phyloP scores from a whole-genome alignment of 805 yeast species.

The Candida xiaguanensis region DNA sequence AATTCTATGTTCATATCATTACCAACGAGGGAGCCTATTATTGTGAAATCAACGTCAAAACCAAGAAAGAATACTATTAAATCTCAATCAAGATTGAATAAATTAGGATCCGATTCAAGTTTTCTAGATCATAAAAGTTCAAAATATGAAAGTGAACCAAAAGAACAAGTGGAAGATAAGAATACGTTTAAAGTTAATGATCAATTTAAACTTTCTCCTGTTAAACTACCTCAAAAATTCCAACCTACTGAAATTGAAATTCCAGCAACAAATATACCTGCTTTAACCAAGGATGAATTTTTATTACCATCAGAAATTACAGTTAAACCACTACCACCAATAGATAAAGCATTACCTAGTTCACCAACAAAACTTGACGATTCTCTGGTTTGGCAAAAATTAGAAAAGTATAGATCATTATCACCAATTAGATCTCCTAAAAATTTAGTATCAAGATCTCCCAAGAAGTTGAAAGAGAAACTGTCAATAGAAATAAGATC shows the following conservation, averaged over 20 bases:
- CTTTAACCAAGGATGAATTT: neutral
- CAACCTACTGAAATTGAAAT: neutral
- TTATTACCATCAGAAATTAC: neutral
- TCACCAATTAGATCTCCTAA: conserved; percentile 4
- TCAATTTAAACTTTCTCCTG: conserved; percentile 11
- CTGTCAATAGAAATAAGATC: neutral
- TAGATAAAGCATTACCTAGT: neutral
- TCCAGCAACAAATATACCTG: neutral
- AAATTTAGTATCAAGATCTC: neutral
- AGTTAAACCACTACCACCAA: neutral
- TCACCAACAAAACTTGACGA: neutral
- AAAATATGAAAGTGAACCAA: neutral
- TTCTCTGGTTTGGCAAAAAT: conserved; percentile 3
- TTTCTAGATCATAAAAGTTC: neutral
- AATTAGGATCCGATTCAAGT: conserved; percentile 5
- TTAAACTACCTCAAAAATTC: conserved; percentile 8
- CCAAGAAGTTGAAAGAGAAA: neutral
- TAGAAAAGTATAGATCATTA: conserved; percentile 5
- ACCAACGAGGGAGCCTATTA: conserved; percentile 38
- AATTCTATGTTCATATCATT: conserved; percentile 33
- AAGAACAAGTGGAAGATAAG: neutral
- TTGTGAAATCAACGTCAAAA: conserved; percentile 18
- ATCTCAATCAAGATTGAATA: conserved; percentile 5
- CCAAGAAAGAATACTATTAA: conserved; percentile 4
- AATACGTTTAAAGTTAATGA: conserved; percentile 1